Conservation (phyloP, 2,329 filamentous ascomycete genomes). For the Aspergillus transmontanensis region DNA sequence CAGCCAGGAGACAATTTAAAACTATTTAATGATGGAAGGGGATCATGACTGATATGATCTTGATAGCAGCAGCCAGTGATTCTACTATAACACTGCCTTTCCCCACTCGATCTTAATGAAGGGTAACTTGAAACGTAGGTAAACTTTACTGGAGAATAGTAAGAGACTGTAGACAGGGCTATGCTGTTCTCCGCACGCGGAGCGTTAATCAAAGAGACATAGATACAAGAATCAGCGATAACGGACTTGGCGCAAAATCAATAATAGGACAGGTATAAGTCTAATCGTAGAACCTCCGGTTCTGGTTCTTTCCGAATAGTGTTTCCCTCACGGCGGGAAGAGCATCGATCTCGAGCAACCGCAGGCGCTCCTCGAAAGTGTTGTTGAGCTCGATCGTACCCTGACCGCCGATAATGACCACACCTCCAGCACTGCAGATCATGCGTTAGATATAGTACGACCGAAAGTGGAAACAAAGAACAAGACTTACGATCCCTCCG, state of each 20-base stretch:
- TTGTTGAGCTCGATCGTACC: constrained; percentile 99
- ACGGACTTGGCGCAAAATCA: constrained; percentile 8
- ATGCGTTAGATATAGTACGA: constrained; percentile 13
- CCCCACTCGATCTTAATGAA: neutral
- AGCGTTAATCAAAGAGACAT: constrained; percentile 14
- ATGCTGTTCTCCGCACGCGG: constrained; percentile 18
- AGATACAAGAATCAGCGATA: constrained; percentile 19
- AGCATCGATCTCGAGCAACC: constrained; percentile 79
- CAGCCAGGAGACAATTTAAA: neutral
- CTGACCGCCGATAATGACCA: constrained; percentile 74
- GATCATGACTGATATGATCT: neutral
- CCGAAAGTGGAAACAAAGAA: constrained; percentile 12
- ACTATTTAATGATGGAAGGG: neutral
- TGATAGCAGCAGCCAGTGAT: neutral
- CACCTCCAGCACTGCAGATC: constrained; percentile 72
- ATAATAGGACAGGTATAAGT: constrained; percentile 25
- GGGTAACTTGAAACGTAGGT: neutral
- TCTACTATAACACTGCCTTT: neutral
- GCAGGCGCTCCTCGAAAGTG: constrained; percentile 89
- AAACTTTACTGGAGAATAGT: constrained; percentile 1
- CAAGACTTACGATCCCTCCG: constrained; percentile 76
- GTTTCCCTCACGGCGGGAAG: constrained; percentile 82
- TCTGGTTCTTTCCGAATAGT: constrained; percentile 91
- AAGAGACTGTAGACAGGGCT: constrained; percentile 18
- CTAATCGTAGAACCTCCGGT: constrained; percentile 94